These are phyloP conservation scores for Teratosphaeria nubilosa DNA, from an alignment of 2,329 filamentous ascomycete species.

Conservation along the genomic window DNA sequence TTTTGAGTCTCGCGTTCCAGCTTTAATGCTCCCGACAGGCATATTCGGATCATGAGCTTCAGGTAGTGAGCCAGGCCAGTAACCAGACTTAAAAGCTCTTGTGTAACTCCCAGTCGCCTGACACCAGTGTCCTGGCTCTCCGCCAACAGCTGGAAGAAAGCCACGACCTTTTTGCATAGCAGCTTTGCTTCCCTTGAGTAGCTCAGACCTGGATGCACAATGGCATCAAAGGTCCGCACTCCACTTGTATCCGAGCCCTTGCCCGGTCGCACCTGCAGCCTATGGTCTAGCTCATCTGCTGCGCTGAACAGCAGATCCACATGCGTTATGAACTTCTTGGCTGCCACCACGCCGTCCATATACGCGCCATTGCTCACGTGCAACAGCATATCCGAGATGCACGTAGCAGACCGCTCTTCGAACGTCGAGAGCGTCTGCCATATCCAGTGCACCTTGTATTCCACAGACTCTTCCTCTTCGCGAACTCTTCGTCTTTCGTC, in stretches of 20 bases:
- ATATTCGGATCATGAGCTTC: slow-evolving; percentile 94
- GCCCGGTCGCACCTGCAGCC: slow-evolving; percentile 48
- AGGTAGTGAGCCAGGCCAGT: slow-evolving; percentile 95
- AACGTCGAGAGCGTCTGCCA: slow-evolving; percentile 97
- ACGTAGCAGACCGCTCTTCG: slow-evolving; percentile 93
- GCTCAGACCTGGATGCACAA: slow-evolving; percentile 55
- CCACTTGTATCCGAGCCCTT: slow-evolving; percentile 14
- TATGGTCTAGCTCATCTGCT: slow-evolving; percentile 71
- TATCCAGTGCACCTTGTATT: slow-evolving; percentile 94
- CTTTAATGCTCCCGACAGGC: slow-evolving; percentile 82
- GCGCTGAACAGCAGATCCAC: slow-evolving; percentile 87
- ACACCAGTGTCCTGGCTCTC: slow-evolving; percentile 90
- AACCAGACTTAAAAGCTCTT: slow-evolving; percentile 93
- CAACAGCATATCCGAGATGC: slow-evolving; percentile 97
- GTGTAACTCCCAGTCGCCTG: slow-evolving; percentile 86
- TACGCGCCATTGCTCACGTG: slow-evolving; percentile 98
- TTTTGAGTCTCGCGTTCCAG: slow-evolving; percentile 74
- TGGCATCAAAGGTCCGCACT: slow-evolving; percentile 24
- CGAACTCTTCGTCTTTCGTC: slow-evolving; percentile 67
- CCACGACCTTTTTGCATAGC: slow-evolving; percentile 98
- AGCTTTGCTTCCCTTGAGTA: slow-evolving; percentile 96
- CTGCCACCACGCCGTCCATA: slow-evolving; percentile 85
- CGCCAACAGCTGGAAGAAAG: slow-evolving; percentile 89
- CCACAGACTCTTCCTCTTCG: slow-evolving; percentile 83
- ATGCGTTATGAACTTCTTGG: slow-evolving; percentile 92